These are phyloP conservation scores for Lasiodiplodia theobromae DNA, from an alignment of 2,329 filamentous ascomycete genomes.

Conservation along the genomic window DNA sequence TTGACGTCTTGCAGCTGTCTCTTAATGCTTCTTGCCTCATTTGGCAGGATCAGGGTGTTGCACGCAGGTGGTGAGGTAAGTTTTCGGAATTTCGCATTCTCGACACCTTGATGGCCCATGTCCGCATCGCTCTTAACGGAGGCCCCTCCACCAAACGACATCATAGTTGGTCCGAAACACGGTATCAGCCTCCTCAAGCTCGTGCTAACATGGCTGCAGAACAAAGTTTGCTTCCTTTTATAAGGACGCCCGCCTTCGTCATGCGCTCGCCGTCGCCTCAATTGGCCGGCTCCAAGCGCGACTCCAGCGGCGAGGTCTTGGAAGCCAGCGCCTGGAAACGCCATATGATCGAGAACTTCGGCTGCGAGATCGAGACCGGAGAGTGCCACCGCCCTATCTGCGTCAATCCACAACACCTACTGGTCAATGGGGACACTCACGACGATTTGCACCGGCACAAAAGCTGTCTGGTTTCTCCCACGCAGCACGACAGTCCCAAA, in stretches of 20 bases:
- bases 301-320: constrained; percentile 23
- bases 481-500: neutral
- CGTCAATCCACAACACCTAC: constrained; percentile 28
- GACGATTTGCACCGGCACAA: constrained; percentile 23
- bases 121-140: constrained; percentile 16
- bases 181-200: neutral
- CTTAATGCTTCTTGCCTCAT: neutral
- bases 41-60: neutral
- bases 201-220: constrained; percentile 28
- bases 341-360: constrained; percentile 22
- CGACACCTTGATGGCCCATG: constrained; percentile 29
- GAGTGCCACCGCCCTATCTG: constrained; percentile 27
- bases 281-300: constrained; percentile 29
- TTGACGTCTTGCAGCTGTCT: neutral
- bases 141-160: constrained; percentile 13
- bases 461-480: constrained; percentile 1
- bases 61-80: constrained; percentile 16
- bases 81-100: constrained; percentile 24
- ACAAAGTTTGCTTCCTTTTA: constrained; percentile 16
- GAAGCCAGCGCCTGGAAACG: constrained; percentile 19
- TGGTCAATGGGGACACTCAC: constrained; percentile 26
- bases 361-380: constrained; percentile 27
- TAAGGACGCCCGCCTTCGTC: constrained; percentile 14
- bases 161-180: neutral
- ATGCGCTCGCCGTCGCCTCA: constrained; percentile 28